phyloP scores from a whole-genome alignment of 441 rosid species.

The Syzygium malaccense region DNA sequence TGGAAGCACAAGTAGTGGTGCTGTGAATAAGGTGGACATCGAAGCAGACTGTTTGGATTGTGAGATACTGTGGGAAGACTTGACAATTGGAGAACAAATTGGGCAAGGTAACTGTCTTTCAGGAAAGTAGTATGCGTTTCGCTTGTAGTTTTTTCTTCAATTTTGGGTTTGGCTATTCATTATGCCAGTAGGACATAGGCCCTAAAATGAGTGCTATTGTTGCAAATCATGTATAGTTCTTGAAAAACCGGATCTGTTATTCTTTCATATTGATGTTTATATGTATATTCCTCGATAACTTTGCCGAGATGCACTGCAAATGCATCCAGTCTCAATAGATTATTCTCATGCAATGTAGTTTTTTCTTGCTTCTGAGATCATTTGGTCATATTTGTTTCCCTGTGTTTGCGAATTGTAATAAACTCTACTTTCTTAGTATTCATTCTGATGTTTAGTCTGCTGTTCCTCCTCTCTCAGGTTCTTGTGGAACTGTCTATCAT shows the following conservation, averaged over 20 bases:
- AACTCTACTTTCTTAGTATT: conserved; percentile 4
- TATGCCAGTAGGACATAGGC: not conserved
- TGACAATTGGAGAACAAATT: conserved; percentile 74
- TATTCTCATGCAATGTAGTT: not conserved
- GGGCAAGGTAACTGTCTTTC: conserved; percentile 69
- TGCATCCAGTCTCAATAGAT: not conserved
- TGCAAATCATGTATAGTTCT: not conserved
- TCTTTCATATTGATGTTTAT: not conserved
- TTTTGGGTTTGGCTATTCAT: not conserved
- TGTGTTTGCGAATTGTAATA: not conserved
- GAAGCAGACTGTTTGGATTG: conserved; percentile 72
- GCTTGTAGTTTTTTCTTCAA: not conserved
- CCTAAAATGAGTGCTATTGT: not conserved
- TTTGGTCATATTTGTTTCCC: not conserved
- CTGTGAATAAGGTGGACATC: conserved; percentile 56
- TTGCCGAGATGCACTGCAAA: not conserved
- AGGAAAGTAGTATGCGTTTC: not conserved
- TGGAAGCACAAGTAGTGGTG: conserved; percentile 80
- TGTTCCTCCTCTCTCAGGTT: conserved; percentile 47
- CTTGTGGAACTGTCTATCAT: conserved; percentile 94
- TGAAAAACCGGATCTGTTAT: not conserved
- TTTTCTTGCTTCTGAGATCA: not conserved
- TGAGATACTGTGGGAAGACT: conserved; percentile 90
- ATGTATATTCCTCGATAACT: not conserved
- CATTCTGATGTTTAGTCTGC: conserved; percentile 16